Evolutionary conservation across 139 green algal genomes (phyloP).

Genomic region (Micractinium sp.): DNA sequence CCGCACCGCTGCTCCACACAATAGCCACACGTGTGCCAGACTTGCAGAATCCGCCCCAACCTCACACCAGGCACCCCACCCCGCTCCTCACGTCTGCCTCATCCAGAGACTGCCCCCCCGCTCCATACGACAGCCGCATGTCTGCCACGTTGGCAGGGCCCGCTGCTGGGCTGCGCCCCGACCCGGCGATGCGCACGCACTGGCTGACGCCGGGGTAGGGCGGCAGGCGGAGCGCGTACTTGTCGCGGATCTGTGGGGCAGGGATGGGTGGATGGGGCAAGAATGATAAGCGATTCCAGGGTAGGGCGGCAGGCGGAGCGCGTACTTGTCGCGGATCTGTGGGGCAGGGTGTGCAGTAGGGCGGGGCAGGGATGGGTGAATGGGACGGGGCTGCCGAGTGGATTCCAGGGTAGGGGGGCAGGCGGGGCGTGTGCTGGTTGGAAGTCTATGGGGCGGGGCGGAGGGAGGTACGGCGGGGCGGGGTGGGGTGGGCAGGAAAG

Average conservation of each 20-base stretch:
- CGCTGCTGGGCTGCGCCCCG: neutral
- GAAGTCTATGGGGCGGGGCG: no score
- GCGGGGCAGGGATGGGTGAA: no score
- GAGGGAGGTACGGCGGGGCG: no score
- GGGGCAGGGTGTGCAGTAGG: neutral
- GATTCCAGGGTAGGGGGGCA: no score
- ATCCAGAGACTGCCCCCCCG: slow-evolving; percentile 45
- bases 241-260: slow-evolving; percentile 50
- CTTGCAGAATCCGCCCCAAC: slow-evolving; percentile 11
- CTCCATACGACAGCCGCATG: slow-evolving; percentile 77
- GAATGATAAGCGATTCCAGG: no score
- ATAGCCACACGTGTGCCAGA: slow-evolving; percentile 74
- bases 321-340: slow-evolving; percentile 71
- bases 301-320: slow-evolving; percentile 82
- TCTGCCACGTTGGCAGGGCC: slow-evolving; percentile 56
- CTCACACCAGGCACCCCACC: slow-evolving; percentile 46
- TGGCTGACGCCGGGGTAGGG: slow-evolving; percentile 73
- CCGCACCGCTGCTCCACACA: slow-evolving; percentile 59
- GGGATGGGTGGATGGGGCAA: neutral
- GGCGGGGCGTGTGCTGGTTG: no score
- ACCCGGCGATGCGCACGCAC: slow-evolving; percentile 62
- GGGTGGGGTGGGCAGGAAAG: no score
- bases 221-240: slow-evolving; percentile 82
- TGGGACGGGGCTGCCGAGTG: no score
- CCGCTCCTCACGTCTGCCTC: slow-evolving; percentile 14